Conservation (phyloP, 192 early-diverging fungal genomes). For the Coemansia sp. region DNA sequence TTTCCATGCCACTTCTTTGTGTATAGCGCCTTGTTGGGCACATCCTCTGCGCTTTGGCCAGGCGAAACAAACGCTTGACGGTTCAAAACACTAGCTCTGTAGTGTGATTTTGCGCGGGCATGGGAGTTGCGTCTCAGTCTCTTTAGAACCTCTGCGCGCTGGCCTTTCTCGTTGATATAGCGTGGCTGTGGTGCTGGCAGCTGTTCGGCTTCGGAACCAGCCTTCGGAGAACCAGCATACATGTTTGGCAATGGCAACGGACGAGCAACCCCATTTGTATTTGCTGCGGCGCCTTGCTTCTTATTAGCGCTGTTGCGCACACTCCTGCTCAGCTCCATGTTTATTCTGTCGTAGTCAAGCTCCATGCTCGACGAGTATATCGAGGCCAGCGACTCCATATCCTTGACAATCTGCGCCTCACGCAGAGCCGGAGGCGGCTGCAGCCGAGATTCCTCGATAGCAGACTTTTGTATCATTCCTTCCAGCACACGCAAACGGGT, state of each 20-base stretch:
- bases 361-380: slow-evolving; percentile 42
- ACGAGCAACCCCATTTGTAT: background rate
- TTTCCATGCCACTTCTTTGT: background rate
- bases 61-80: slow-evolving; percentile 12
- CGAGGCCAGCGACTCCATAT: slow-evolving; percentile 44
- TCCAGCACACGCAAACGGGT: slow-evolving; percentile 44
- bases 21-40: background rate
- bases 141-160: slow-evolving; percentile 24
- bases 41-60: background rate
- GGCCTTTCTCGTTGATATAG: background rate
- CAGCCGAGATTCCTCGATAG: slow-evolving; percentile 44
- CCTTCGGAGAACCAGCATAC: background rate
- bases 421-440: slow-evolving; percentile 34
- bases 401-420: slow-evolving; percentile 21
- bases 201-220: background rate
- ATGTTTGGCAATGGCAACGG: slow-evolving; percentile 1
- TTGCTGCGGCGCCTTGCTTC: background rate
- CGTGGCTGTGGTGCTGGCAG: background rate
- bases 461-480: slow-evolving; percentile 39
- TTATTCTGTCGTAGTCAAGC: slow-evolving; percentile 36
- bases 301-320: slow-evolving; percentile 9
- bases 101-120: slow-evolving; percentile 22
- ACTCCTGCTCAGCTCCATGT: slow-evolving; percentile 25
- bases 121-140: slow-evolving; percentile 33
- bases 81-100: slow-evolving; percentile 31